Evolutionary conservation across 805 yeast genomes (phyloP).

Genomic region (Candida suzukii): DNA sequence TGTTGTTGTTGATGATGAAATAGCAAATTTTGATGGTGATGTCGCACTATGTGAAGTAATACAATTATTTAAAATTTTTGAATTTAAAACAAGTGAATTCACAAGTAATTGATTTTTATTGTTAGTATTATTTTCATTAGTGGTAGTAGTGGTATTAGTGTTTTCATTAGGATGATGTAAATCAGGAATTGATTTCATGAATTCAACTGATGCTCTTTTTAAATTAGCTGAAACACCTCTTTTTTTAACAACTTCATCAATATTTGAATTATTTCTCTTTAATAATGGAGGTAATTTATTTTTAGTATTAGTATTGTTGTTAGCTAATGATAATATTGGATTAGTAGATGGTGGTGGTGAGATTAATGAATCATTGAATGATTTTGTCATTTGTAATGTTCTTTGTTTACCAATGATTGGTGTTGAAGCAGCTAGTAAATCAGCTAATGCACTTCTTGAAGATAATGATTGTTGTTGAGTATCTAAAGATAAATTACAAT

Average conservation of each 20-base stretch:
- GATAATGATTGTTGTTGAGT: no score
- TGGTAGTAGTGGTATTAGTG: slow-evolving; percentile 1
- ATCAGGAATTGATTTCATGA: slow-evolving; percentile 10
- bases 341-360: not conserved
- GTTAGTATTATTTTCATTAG: not conserved
- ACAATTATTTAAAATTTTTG: slow-evolving; percentile 6
- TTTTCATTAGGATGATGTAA: slow-evolving; percentile 4
- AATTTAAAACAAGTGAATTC: not conserved
- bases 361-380: not conserved
- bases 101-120: slow-evolving; percentile 1
- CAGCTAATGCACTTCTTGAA: slow-evolving; percentile 18
- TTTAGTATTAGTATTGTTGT: not conserved
- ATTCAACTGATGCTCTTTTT: slow-evolving; percentile 18
- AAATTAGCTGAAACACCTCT: slow-evolving; percentile 20
- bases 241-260: slow-evolving; percentile 21
- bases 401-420: slow-evolving; percentile 11
- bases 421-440: slow-evolving; percentile 29
- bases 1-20: slow-evolving; percentile 2
- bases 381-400: not conserved
- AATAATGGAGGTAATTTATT: not conserved
- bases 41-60: slow-evolving; percentile 6
- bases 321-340: not conserved
- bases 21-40: slow-evolving; percentile 22
- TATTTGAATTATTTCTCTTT: slow-evolving; percentile 9
- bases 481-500: no score